A percentile compares a stretch with the other conserved stretches of the same genome.
phyloP scores from a whole-genome alignment of 768 basidiomycete species.

The Naganishia onofrii region DNA sequence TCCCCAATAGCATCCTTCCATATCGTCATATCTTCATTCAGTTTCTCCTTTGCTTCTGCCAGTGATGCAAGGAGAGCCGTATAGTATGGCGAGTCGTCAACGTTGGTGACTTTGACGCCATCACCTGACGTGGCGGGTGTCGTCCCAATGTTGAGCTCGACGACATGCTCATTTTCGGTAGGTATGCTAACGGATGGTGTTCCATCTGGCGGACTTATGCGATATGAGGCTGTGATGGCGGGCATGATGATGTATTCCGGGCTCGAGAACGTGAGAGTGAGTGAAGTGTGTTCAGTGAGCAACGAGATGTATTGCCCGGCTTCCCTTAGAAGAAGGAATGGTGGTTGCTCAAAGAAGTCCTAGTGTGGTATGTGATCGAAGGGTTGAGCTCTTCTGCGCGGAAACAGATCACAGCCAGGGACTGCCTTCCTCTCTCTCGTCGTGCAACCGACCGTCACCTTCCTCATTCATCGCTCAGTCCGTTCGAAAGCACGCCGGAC shows the following conservation, averaged over 20 bases:
- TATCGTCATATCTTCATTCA: constrained; percentile 26
- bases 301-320: too few species aligned
- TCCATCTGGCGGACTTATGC: constrained; percentile 5
- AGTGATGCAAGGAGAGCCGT: constrained; percentile 17
- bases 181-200: constrained; percentile 2
- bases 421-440: too few species aligned
- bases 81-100: constrained; percentile 24
- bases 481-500: too few species aligned
- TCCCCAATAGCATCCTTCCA: constrained; percentile 31
- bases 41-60: constrained; percentile 9
- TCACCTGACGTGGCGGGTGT: not conserved
- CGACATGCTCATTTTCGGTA: not conserved
- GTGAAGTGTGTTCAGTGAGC: too few species aligned
- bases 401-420: too few species aligned
- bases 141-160: not conserved
- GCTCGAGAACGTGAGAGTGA: not conserved
- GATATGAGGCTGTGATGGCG: not conserved
- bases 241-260: not conserved
- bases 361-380: too few species aligned
- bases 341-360: too few species aligned
- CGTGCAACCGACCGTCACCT: too few species aligned
- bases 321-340: too few species aligned
- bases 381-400: too few species aligned
- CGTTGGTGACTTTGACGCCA: constrained; percentile 7
- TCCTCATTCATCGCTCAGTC: too few species aligned